Conservation (phyloP, 305 asterid species). For the Fraxinus sp. region DNA sequence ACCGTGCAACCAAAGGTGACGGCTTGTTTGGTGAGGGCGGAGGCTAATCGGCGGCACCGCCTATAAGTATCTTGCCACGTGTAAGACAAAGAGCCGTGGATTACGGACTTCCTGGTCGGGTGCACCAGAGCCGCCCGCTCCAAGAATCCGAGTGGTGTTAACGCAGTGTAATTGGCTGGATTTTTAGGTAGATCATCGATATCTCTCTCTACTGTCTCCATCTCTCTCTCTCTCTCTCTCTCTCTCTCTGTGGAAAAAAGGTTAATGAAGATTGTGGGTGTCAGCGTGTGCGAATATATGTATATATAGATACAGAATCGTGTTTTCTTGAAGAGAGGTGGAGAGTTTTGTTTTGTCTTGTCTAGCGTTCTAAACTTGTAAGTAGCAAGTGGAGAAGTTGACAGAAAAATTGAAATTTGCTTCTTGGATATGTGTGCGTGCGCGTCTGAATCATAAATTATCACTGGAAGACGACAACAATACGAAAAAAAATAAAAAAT, state of each 20-base stretch:
- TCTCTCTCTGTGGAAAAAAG: too few species aligned
- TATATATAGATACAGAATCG: background rate
- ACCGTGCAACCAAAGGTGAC: slow-evolving; percentile 84
- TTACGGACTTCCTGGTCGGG: slow-evolving; percentile 64
- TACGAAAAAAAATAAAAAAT: too few species aligned
- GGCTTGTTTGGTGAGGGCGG: slow-evolving; percentile 66
- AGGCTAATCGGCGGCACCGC: slow-evolving; percentile 87
- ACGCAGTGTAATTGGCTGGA: slow-evolving; percentile 67
- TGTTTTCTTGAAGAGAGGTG: background rate
- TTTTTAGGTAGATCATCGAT: slow-evolving; percentile 88
- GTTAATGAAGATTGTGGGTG: background rate
- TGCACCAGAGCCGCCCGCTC: slow-evolving; percentile 76
- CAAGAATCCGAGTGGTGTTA: slow-evolving; percentile 79
- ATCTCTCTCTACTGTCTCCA: slow-evolving; percentile 50
- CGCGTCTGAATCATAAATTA: background rate
- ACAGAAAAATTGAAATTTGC: background rate
- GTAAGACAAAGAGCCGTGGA: slow-evolving; percentile 63
- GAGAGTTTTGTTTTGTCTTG: background rate
- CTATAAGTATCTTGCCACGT: slow-evolving; percentile 90
- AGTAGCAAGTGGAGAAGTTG: background rate
- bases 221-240: background rate
- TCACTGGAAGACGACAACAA: too few species aligned
- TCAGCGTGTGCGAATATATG: background rate
- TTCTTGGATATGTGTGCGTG: background rate
- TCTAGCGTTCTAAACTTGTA: background rate